Conservation (phyloP, 2,329 filamentous ascomycete species). For the Zymoseptoria brevis region DNA sequence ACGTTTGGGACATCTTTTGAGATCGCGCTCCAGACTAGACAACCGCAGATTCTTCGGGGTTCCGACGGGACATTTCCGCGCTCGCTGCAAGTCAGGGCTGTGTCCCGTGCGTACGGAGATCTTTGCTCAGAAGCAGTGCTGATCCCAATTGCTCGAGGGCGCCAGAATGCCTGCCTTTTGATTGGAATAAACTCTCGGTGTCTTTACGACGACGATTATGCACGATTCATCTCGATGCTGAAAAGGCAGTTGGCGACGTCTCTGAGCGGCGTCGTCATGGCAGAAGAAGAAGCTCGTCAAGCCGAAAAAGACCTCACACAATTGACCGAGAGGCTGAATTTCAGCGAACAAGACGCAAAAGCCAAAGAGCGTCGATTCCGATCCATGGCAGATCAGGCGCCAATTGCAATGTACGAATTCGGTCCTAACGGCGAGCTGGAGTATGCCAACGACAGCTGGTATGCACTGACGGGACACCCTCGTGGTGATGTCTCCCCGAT, state of each 20-base stretch:
- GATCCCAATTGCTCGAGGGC: constrained; percentile 25
- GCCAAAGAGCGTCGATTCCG: constrained; percentile 29
- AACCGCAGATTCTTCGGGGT: constrained; percentile 14
- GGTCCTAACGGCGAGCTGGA: constrained; percentile 26
- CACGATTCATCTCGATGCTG: constrained; percentile 29
- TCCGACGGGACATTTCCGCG: not conserved
- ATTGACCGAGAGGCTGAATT: constrained; percentile 13
- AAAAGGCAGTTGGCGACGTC: constrained; percentile 16
- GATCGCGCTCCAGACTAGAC: constrained; percentile 18
- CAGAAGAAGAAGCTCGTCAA: constrained; percentile 8
- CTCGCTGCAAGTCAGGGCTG: not conserved
- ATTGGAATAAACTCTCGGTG: constrained; percentile 31
- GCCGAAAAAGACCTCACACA: constrained; percentile 3
- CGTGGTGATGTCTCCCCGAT: constrained; percentile 6
- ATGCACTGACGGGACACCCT: constrained; percentile 20
- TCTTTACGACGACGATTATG: constrained; percentile 24
- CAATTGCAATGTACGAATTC: constrained; percentile 33
- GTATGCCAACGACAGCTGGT: constrained; percentile 33
- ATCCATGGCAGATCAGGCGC: constrained; percentile 31
- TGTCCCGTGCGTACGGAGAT: constrained; percentile 18
- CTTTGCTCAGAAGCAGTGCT: constrained; percentile 26
- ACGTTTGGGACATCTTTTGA: not conserved
- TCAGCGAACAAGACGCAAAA: constrained; percentile 14
- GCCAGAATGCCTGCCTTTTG: constrained; percentile 15
- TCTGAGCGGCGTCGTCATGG: constrained; percentile 26